Conservation (phyloP, 2,329 filamentous ascomycete species). For the Aureobasidium sp. region DNA sequence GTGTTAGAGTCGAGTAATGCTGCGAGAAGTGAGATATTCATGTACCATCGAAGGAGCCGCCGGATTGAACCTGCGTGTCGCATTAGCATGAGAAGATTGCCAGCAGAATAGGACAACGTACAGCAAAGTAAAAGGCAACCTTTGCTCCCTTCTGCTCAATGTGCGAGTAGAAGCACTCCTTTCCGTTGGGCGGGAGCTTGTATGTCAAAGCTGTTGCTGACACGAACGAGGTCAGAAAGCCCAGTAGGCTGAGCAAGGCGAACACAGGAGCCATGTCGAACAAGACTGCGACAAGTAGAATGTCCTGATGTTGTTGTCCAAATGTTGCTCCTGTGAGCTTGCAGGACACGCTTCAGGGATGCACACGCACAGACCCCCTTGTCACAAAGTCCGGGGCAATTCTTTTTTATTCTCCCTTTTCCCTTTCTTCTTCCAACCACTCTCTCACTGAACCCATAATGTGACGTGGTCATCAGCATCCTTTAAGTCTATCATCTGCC, state of each 20-base stretch:
- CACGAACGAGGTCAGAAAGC: conserved; percentile 64
- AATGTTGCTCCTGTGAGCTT: neutral
- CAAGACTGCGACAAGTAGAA: neutral
- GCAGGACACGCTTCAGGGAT: conserved; percentile 12
- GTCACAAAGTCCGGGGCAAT: neutral
- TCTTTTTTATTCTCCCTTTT: neutral
- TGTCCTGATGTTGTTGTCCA: neutral
- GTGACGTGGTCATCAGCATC: neutral
- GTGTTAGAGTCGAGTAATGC: neutral
- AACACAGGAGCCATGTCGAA: conserved; percentile 23
- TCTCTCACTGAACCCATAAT: neutral
- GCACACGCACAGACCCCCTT: conserved; percentile 1
- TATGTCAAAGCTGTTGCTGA: conserved; percentile 91
- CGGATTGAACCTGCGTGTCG: conserved; percentile 75
- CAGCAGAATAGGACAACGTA: conserved; percentile 39
- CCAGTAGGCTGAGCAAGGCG: conserved; percentile 34
- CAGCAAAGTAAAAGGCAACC: conserved; percentile 97
- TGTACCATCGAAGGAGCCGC: conserved; percentile 65
- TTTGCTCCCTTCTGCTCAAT: conserved; percentile 76
- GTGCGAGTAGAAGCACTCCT: conserved; percentile 86
- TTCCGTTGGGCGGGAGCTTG: conserved; percentile 82
- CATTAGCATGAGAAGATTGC: neutral
- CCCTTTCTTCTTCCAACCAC: neutral
- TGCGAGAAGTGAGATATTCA: neutral
- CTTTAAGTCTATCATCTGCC: too few species aligned